phyloP scores from a whole-genome alignment of 257 asterid species.

The Verbascum thapsus region DNA sequence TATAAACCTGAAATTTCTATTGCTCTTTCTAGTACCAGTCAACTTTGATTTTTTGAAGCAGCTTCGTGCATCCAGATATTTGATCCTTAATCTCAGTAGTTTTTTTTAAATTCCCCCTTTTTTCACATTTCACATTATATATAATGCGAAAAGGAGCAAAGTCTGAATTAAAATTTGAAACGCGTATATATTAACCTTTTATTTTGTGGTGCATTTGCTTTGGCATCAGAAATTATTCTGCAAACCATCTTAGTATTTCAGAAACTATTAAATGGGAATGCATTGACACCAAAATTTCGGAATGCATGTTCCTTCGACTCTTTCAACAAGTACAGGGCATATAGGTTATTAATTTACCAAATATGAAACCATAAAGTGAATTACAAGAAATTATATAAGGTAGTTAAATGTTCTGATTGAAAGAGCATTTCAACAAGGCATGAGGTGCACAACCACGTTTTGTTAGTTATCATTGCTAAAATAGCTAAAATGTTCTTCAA shows the following conservation, averaged over 20 bases:
- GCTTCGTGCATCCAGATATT: background rate
- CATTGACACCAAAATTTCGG: background rate
- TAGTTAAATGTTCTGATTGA: background rate
- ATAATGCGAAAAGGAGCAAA: background rate
- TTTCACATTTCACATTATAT: background rate
- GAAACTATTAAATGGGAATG: background rate
- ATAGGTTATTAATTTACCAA: background rate
- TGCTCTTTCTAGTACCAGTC: background rate
- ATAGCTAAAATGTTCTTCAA: no score
- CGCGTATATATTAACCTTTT: background rate
- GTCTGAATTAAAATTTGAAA: conserved; percentile 7
- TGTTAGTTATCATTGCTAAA: no score
- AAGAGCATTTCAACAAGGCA: no score
- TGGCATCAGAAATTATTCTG: background rate
- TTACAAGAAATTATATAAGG: background rate
- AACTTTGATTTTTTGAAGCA: background rate
- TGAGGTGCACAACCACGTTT: no score
- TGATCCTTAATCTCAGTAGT: background rate
- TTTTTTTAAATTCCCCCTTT: background rate
- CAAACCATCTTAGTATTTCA: background rate
- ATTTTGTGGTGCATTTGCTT: background rate
- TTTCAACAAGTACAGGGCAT: conserved; percentile 4
- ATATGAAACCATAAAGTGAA: background rate
- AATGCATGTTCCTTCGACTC: background rate
- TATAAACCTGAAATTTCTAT: conserved; percentile 5